Base-by-base conservation (phyloP, 768 basidiomycete genomes). In the Gelatoporia subvermispora region DNA sequence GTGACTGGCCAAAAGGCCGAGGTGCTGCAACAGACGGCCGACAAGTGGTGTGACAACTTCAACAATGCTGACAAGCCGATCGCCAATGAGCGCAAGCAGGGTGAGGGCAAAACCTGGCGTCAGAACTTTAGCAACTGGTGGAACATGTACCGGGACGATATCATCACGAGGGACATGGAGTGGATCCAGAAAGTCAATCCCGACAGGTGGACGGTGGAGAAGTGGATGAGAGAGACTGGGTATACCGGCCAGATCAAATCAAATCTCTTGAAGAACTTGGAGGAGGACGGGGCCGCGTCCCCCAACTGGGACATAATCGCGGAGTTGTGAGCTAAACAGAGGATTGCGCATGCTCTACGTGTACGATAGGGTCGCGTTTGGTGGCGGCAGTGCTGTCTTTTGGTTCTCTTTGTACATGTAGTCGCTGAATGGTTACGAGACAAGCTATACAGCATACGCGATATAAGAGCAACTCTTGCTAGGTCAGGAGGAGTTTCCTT, bases 61-160 rank as follows among this genome's bases (percentile, higher is more conserved):
- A n/a, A 41, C 31, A 47, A 49, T 16, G 35, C 51, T 2, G 60
- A 64, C 18, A 31, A 35, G 21, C 62, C 58, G 1, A 47, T 62
- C 9, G 65, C 57, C 38, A 48, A 43, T 17, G 52, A 53, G 36
- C 41, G 44, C 4, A 8, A 41, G 17, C 51, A 36, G 16, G 47
- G 47, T 21, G 60, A 55, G 41, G 56, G 51, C 34, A 62, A 58
- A 45, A 59, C 53, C 16, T 61, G 54, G 53, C 41, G 21, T 22
- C 58, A 73, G 62, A 75, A 72, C 56, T 74, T 74, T 51, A 62
- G 61, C 18, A 64, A 61, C 1, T 74, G 68, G 57, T 77, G 70
- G 70, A 61, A 58, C 15, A 45, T 64, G 50, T 76, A 60, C 57
- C 58, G 71, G 24, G 75, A 77, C 44, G 67, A 70, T 51, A 53